phyloP scores from a whole-genome alignment of 140 eudicot species.

The Flaveria floridana region DNA sequence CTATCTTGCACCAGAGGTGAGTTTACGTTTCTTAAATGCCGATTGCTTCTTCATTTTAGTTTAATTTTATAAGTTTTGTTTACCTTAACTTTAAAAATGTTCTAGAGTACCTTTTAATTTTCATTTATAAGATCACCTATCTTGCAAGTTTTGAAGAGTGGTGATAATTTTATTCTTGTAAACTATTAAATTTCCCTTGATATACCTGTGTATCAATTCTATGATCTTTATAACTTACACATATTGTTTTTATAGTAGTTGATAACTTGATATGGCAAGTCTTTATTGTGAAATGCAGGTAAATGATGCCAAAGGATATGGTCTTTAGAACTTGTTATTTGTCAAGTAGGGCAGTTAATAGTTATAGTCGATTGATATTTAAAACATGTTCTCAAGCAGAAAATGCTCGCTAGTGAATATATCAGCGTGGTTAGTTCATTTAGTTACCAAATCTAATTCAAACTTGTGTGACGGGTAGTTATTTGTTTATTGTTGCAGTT shows the following conservation, averaged over 20 bases:
- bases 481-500: neutral
- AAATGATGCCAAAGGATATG: constrained; percentile 2
- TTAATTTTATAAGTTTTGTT: neutral
- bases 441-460: neutral
- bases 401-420: neutral
- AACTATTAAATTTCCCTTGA: neutral
- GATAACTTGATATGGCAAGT: neutral
- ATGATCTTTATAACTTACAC: neutral
- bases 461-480: neutral
- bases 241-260: neutral
- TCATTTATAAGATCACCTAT: neutral
- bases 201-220: neutral
- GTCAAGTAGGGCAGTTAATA: constrained; percentile 1
- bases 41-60: constrained; percentile 16
- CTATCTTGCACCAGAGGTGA: constrained; percentile 98
- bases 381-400: neutral
- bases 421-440: neutral
- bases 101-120: neutral
- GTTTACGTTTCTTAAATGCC: constrained; percentile 16
- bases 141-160: constrained; percentile 2
- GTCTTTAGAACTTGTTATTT: neutral
- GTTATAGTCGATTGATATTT: constrained; percentile 1
- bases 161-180: neutral
- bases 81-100: constrained; percentile 5
- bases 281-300: neutral